A percentile compares a stretch with the other conserved stretches of the same genome.
These are phyloP conservation scores for Pseudogymnoascus sp. DNA, from an alignment of 2,329 filamentous ascomycete genomes.

Conservation along the genomic window DNA sequence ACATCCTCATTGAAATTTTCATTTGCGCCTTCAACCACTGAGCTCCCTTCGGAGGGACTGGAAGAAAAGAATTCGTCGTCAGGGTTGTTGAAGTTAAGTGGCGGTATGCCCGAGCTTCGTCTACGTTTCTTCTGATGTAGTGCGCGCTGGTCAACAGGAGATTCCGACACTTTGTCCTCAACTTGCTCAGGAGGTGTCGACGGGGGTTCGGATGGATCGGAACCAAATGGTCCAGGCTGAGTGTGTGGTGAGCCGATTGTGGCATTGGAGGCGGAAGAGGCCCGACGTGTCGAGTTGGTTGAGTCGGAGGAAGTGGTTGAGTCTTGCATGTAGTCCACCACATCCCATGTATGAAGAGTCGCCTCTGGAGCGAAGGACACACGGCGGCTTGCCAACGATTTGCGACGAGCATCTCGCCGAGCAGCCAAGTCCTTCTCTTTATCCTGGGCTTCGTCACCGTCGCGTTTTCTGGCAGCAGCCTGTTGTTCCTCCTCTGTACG, in stretches of 20 bases:
- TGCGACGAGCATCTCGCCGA: conserved; percentile 78
- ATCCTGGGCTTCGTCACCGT: conserved; percentile 55
- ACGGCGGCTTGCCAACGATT: conserved; percentile 84
- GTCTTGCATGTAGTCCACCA: conserved; percentile 82
- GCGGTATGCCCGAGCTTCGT: conserved; percentile 59
- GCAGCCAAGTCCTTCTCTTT: conserved; percentile 57
- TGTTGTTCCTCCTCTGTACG: conserved; percentile 65
- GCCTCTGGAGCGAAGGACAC: conserved; percentile 97
- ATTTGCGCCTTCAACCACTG: conserved; percentile 38
- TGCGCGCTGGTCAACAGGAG: conserved; percentile 58
- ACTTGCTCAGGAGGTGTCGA: conserved; percentile 56
- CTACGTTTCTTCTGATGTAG: conserved; percentile 54
- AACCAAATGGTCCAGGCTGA: conserved; percentile 29
- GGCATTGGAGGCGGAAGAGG: conserved; percentile 45
- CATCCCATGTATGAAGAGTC: conserved; percentile 94
- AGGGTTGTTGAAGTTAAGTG: conserved; percentile 56
- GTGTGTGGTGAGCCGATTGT: conserved; percentile 20
- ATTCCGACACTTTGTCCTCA: conserved; percentile 49
- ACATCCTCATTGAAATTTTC: conserved; percentile 30
- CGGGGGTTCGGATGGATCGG: conserved; percentile 48
- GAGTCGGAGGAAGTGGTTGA: conserved; percentile 70
- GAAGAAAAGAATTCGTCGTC: conserved; percentile 66
- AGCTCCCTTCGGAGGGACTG: conserved; percentile 57
- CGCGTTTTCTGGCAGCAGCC: conserved; percentile 59
- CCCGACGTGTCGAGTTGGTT: conserved; percentile 66